phyloP scores from a whole-genome alignment of 768 basidiomycete species.

The Dacryopinax spathularia region DNA sequence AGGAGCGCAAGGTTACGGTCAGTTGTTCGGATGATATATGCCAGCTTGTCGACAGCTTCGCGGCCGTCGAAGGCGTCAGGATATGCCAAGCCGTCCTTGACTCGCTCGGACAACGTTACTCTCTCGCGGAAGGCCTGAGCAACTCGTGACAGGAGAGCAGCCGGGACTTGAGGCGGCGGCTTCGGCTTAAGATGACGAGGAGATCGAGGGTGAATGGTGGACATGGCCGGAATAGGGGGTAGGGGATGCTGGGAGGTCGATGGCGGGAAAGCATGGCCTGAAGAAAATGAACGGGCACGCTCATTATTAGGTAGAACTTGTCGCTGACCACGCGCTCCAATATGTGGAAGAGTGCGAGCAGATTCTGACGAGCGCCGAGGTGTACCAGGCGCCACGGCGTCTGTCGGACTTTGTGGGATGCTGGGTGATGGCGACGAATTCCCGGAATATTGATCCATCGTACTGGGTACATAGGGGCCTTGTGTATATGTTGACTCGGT shows the following conservation, averaged over 20 bases:
- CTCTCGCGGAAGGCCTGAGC: constrained; percentile 85
- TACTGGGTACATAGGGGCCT: background rate
- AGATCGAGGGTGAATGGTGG: constrained; percentile 22
- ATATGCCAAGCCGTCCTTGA: constrained; percentile 93
- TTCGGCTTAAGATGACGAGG: constrained; percentile 35
- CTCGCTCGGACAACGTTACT: constrained; percentile 56
- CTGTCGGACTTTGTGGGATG: background rate
- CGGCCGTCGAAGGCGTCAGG: constrained; percentile 94
- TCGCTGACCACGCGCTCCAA: background rate
- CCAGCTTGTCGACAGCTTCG: constrained; percentile 92
- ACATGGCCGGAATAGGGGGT: constrained; percentile 25
- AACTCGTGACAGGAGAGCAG: constrained; percentile 88
- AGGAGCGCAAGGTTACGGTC: constrained; percentile 91
- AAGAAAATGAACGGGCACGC: background rate
- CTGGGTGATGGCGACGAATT: background rate
- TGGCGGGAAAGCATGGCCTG: constrained; percentile 5
- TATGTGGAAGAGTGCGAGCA: constrained; percentile 41
- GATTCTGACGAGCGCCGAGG: constrained; percentile 57
- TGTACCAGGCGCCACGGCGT: background rate
- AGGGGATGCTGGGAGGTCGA: constrained; percentile 15
- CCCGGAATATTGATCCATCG: background rate
- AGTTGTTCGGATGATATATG: constrained; percentile 96
- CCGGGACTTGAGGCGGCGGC: constrained; percentile 47
- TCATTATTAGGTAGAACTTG: background rate
- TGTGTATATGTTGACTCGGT: background rate